phyloP scores from a whole-genome alignment of 176 grass and related monocot genomes.

The Musa itinerans region DNA sequence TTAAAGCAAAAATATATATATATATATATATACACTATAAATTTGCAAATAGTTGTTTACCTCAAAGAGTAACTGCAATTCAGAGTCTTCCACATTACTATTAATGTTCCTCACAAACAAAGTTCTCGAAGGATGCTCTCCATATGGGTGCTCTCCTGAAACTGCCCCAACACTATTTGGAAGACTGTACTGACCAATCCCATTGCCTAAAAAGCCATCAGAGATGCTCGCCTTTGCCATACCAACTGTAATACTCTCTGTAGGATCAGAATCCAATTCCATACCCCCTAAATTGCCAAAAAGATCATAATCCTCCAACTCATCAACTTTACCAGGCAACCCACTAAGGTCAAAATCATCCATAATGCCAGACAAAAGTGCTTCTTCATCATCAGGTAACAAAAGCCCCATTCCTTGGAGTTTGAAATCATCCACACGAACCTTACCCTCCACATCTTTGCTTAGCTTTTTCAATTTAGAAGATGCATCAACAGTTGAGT shows the following conservation, averaged over 20 bases:
- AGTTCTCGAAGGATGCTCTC: constrained; percentile 44
- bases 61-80: constrained; percentile 38
- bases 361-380: constrained; percentile 42
- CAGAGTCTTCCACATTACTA: constrained; percentile 39
- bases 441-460: not conserved
- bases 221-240: constrained; percentile 23
- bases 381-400: constrained; percentile 48
- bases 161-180: constrained; percentile 27
- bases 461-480: constrained; percentile 1
- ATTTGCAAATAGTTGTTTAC: constrained; percentile 11
- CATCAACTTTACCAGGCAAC: constrained; percentile 33
- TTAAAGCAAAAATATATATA: not conserved
- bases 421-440: constrained; percentile 30
- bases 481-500: constrained; percentile 23
- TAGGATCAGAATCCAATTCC: constrained; percentile 40
- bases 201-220: constrained; percentile 25
- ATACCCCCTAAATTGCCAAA: constrained; percentile 41
- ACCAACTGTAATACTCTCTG: constrained; percentile 25
- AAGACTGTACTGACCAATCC: constrained; percentile 18
- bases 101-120: constrained; percentile 48
- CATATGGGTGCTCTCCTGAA: constrained; percentile 40
- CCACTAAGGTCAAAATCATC: constrained; percentile 40
- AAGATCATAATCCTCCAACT: constrained; percentile 46
- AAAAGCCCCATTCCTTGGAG: constrained; percentile 25
- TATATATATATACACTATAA: not conserved